Evolutionary conservation across 208 protist genomes (phyloP).

Genomic region (Acanthamoeba castellanii): DNA sequence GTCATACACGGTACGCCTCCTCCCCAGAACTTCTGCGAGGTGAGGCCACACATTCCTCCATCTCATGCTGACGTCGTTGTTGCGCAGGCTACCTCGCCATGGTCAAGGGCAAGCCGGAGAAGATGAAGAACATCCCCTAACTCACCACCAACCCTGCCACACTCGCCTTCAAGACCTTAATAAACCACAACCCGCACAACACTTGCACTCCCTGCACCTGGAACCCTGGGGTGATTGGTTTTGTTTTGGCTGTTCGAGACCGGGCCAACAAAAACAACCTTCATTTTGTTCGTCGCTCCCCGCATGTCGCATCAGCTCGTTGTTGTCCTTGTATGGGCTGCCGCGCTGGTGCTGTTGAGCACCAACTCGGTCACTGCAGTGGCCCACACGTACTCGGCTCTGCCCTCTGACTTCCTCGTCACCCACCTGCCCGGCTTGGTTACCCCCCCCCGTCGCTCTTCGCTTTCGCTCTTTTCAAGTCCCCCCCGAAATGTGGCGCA

Average conservation of each 20-base stretch:
- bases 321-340: no score
- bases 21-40: background rate
- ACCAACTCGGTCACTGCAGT: no score
- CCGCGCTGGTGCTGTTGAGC: no score
- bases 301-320: no score
- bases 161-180: background rate
- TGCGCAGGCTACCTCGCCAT: slow-evolving; percentile 49
- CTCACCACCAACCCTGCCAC: background rate
- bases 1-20: slow-evolving; percentile 38
- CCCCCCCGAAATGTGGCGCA: no score
- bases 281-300: no score
- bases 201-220: no score
- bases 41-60: background rate
- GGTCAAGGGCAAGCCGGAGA: slow-evolving; percentile 45
- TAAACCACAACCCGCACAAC: background rate
- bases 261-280: no score
- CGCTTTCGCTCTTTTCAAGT: background rate
- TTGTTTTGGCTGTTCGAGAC: no score
- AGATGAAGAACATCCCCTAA: slow-evolving; percentile 67
- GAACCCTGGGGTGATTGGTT: no score
- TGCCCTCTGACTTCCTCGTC: slow-evolving; percentile 29
- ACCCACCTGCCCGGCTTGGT: slow-evolving; percentile 53
- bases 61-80: background rate
- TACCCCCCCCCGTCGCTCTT: background rate
- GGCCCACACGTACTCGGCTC: no score